Evolutionary conservation across 805 yeast genomes (phyloP).

Genomic region (Candida orba): DNA sequence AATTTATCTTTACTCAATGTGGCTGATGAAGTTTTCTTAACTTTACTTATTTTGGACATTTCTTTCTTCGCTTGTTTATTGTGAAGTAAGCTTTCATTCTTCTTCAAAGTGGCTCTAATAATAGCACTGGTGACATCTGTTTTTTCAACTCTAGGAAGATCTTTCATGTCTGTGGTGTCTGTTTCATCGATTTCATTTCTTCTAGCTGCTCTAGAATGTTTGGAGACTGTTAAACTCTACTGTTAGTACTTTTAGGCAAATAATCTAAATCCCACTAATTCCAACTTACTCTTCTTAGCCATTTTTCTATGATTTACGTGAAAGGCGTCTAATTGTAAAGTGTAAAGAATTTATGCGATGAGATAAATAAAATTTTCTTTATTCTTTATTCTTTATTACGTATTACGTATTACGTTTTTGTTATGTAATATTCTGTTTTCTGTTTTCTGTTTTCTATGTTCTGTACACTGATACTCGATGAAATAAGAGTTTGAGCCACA

Average conservation of each 20-base stretch:
- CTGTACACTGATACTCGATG: too few relatives aligned
- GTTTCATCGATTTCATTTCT: slow-evolving; percentile 45
- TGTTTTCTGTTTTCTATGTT: too few relatives aligned
- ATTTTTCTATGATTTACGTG: slow-evolving; percentile 5
- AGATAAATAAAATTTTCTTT: neutral
- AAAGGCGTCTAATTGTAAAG: too few relatives aligned
- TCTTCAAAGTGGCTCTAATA: slow-evolving; percentile 57
- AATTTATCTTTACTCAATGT: slow-evolving; percentile 31
- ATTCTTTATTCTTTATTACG: too few relatives aligned
- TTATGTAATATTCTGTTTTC: too few relatives aligned
- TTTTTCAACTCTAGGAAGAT: slow-evolving; percentile 51
- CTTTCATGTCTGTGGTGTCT: slow-evolving; percentile 41
- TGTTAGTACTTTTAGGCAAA: neutral
- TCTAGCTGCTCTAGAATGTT: slow-evolving; percentile 73
- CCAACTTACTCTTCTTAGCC: slow-evolving; percentile 23
- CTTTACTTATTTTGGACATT: slow-evolving; percentile 22
- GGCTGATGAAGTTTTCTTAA: slow-evolving; percentile 25
- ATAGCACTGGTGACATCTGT: slow-evolving; percentile 56
- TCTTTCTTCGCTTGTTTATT: slow-evolving; percentile 42
- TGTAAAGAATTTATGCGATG: neutral
- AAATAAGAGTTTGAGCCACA: too few relatives aligned
- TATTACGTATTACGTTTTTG: too few relatives aligned
- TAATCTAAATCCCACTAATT: too few relatives aligned
- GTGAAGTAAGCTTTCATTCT: slow-evolving; percentile 54
- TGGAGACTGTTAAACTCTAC: slow-evolving; percentile 35